Conservation (phyloP, 1,284 basidiomycete species). For the Amylostereum chailletii region DNA sequence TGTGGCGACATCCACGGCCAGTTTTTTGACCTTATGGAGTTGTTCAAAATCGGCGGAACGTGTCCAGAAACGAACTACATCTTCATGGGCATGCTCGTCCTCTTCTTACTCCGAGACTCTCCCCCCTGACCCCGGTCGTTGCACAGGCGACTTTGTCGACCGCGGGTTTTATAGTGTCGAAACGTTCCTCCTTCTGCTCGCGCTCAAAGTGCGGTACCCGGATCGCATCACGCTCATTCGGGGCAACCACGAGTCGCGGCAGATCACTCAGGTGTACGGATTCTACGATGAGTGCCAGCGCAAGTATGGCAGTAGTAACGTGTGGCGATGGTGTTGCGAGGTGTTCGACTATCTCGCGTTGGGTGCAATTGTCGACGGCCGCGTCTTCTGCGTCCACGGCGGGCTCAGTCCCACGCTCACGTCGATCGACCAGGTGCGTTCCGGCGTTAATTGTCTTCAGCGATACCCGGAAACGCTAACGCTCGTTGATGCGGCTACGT, state of each 20-base stretch:
- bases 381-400: conserved; percentile 90
- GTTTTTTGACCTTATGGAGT: conserved; percentile 95
- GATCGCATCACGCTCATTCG: conserved; percentile 96
- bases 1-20: conserved; percentile 99
- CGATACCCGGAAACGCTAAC: not conserved
- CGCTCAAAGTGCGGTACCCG: conserved; percentile 95
- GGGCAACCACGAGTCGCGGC: conserved; percentile 98
- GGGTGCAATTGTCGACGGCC: conserved; percentile 91
- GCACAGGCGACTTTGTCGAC: conserved; percentile 87
- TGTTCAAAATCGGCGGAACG: conserved; percentile 91
- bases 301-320: conserved; percentile 92
- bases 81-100: conserved; percentile 79
- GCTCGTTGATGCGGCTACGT: too few relatives aligned
- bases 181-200: conserved; percentile 90
- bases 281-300: conserved; percentile 99
- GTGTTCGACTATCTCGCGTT: conserved; percentile 96
- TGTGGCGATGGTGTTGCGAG: conserved; percentile 98
- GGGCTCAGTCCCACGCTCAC: conserved; percentile 85
- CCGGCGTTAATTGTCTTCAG: not conserved
- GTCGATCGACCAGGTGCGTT: conserved; percentile 77
- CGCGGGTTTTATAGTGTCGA: conserved; percentile 97
- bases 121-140: not conserved
- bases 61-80: conserved; percentile 97
- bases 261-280: conserved; percentile 98
- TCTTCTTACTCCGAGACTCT: not conserved